Evolutionary conservation across 176 grass and related monocot genomes (phyloP), one percentile per base, ranked within the genome.

Genomic region (Panicum miliaceum): DNA sequence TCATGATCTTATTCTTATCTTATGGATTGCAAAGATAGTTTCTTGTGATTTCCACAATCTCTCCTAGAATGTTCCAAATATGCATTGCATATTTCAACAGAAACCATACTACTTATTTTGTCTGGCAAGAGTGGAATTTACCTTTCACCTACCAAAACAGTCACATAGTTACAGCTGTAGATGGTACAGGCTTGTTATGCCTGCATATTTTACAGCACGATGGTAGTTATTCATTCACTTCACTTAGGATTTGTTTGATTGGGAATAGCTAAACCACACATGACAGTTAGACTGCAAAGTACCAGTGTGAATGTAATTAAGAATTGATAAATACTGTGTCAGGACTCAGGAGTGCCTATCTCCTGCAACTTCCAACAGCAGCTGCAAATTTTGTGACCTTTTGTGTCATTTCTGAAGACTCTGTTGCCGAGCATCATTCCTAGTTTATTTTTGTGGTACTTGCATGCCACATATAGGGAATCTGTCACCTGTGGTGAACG

Each of bases 241-340:
- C 32, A 56, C 32, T 54, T 50, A 56, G 25, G 23, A 86, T 52
- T 71, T 88, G 6, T 35, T 64, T 63, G 19, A 72, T 35, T 10
- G 46, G 6, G 4, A 10, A 57, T 26, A 36, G 36, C 19, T n/a
- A 56, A 42, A 29, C 23, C 62, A 70, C 7, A 40, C 35, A 70
- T 78, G 65, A 64, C 13, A 84, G 43, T 64, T 66, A 56, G 67
- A 66, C 52, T 14, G 23, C 35, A 25, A 79, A 36, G 13, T 14
- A 27, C 25, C 10, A 63, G 43, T 42, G 12, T 29, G n/a, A 45
- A 52, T 64, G 19, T 32, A 73, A 25, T n/a, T 42, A 23, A 8
- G 41, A 60, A 35, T 15, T 3, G 61, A 71, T 27, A 52, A 41
- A 53, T 42, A 29, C 2, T 76, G 6, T 40, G 20, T 41, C 15